A percentile compares a stretch with the other conserved stretches of the same genome.
These are phyloP conservation scores for Cicer cuneatum DNA, from an alignment of 306 rosid species.

Conservation along the genomic window DNA sequence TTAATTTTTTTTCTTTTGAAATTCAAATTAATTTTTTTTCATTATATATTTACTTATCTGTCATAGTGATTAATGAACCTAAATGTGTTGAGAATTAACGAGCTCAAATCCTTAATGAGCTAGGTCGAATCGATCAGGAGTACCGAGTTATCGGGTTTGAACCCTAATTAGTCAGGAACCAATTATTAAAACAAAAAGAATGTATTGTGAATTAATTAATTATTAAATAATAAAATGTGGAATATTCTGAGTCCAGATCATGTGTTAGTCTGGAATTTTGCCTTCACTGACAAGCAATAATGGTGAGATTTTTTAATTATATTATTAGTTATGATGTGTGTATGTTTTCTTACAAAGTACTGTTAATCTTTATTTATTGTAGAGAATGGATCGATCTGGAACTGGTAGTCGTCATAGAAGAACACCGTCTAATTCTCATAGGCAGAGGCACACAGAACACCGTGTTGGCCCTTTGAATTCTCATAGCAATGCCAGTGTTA, in stretches of 20 bases:
- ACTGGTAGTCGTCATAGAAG: conserved; percentile 78
- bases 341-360: background rate
- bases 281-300: background rate
- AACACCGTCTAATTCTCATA: conserved; percentile 75
- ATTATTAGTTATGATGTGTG: background rate
- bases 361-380: conserved; percentile 30
- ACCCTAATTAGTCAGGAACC: too few relatives aligned
- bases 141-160: too few relatives aligned
- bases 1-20: background rate
- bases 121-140: too few relatives aligned
- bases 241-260: conserved; percentile 18
- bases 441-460: conserved; percentile 63
- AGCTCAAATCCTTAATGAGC: too few relatives aligned
- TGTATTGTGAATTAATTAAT: background rate
- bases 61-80: background rate
- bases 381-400: conserved; percentile 96
- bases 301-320: conserved; percentile 4
- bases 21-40: background rate
- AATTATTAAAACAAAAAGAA: background rate
- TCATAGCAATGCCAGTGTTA: conserved; percentile 79
- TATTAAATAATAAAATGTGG: conserved; percentile 6
- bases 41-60: background rate
- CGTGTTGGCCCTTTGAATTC: conserved; percentile 69
- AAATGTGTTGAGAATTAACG: background rate
- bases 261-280: conserved; percentile 18